Percentiles rank a stretch among this genome's conserved stretches.
Conservation (phyloP, 108 stramenopile genomes). For the Bacterosira constricta region DNA sequence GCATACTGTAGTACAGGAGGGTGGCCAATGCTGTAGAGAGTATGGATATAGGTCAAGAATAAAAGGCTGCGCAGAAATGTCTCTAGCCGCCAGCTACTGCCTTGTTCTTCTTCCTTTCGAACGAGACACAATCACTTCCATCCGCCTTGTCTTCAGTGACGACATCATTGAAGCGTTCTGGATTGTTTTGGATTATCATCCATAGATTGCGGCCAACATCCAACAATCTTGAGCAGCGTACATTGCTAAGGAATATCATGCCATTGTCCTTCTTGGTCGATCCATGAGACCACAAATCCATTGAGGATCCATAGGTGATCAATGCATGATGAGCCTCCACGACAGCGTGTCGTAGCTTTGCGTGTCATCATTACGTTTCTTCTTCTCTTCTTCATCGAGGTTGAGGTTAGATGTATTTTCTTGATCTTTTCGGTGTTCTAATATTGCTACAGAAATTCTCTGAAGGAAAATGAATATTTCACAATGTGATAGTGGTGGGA, state of each 20-base stretch:
- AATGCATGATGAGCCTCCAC: constrained; percentile 23
- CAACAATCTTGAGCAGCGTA: constrained; percentile 11
- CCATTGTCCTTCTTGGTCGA: not conserved
- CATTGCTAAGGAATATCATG: constrained; percentile 9
- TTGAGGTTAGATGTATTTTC: not conserved
- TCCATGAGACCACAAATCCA: constrained; percentile 27
- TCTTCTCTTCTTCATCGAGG: not conserved
- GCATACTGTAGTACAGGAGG: constrained; percentile 18
- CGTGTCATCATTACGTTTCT: constrained; percentile 13
- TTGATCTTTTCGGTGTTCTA: not conserved
- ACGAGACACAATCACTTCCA: constrained; percentile 7
- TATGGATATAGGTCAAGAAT: constrained; percentile 45
- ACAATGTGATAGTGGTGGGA: not conserved
- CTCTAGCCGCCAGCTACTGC: constrained; percentile 47
- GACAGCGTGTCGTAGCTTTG: constrained; percentile 23
- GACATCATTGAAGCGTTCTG: constrained; percentile 33
- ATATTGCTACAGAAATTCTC: constrained; percentile 2
- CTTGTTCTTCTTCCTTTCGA: constrained; percentile 26
- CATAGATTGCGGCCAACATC: constrained; percentile 35
- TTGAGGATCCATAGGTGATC: constrained; percentile 26
- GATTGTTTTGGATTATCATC: constrained; percentile 45
- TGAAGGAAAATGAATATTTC: not conserved
- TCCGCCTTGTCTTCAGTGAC: not conserved
- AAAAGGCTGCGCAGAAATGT: constrained; percentile 28
- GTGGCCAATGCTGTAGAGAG: constrained; percentile 24